Percentiles rank a stretch among this genome's conserved stretches.
Conservation (phyloP, 148 eudicot genomes). For the Rhododendron kiyosumense region DNA sequence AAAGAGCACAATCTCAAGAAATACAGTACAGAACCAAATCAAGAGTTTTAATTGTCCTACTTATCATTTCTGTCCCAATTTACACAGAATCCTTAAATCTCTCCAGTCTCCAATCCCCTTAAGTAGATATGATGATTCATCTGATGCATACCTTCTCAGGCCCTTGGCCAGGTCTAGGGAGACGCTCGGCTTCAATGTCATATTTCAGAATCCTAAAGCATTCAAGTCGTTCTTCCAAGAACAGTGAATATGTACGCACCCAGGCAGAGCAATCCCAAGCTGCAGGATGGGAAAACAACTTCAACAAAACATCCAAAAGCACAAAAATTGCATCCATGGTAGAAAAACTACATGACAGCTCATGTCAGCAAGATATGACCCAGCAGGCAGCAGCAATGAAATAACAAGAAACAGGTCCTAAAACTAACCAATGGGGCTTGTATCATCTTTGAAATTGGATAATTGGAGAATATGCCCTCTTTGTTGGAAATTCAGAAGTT, state of each 20-base stretch:
- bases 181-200: constrained; percentile 96
- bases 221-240: constrained; percentile 93
- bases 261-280: constrained; percentile 99
- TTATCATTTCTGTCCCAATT: not conserved
- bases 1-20: not conserved
- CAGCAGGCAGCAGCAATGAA: not conserved
- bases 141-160: constrained; percentile 70
- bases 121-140: not conserved
- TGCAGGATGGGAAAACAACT: constrained; percentile 21
- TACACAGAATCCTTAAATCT: not conserved
- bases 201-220: constrained; percentile 87
- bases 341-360: not conserved
- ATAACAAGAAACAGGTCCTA: not conserved
- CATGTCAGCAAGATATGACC: not conserved
- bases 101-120: not conserved
- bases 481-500: constrained; percentile 74
- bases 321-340: not conserved
- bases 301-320: not conserved
- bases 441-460: constrained; percentile 95
- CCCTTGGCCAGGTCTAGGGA: constrained; percentile 77
- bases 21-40: not conserved
- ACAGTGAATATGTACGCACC: constrained; percentile 92
- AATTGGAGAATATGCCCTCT: constrained; percentile 76
- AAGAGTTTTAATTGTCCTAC: not conserved
- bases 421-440: constrained; percentile 78